These are phyloP conservation scores for Aspergillus sp. DNA, from an alignment of 2,329 filamentous ascomycete species.

Conservation along the genomic window DNA sequence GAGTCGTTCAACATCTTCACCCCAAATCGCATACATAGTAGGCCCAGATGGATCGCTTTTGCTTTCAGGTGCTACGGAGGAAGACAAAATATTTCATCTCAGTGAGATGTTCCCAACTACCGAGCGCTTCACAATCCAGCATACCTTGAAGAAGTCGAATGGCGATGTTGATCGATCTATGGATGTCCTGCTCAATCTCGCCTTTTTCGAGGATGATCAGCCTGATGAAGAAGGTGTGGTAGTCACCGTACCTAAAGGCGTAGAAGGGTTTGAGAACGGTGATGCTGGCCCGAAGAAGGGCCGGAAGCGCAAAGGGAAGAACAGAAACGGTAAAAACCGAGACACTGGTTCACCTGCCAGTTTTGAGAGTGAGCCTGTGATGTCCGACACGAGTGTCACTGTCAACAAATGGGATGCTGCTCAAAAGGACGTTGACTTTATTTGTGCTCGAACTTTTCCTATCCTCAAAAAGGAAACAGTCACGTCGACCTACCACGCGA, in stretches of 20 bases:
- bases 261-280: constrained; percentile 76
- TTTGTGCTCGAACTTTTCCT: constrained; percentile 52
- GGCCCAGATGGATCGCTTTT: constrained; percentile 28
- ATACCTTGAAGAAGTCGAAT: constrained; percentile 66
- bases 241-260: constrained; percentile 60
- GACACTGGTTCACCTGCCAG: constrained; percentile 14
- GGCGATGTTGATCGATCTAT: constrained; percentile 69
- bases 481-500: constrained; percentile 59
- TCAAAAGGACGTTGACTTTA: constrained; percentile 60
- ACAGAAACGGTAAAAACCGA: constrained; percentile 32
- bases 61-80: constrained; percentile 37
- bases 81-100: constrained; percentile 65
- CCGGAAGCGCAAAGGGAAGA: constrained; percentile 43
- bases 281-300: constrained; percentile 41
- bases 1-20: constrained; percentile 19
- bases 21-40: constrained; percentile 25
- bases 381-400: constrained; percentile 12
- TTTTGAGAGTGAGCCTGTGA: constrained; percentile 15
- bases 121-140: constrained; percentile 63
- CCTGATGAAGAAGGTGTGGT: constrained; percentile 52
- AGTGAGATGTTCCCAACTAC: constrained; percentile 70
- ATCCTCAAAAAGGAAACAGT: constrained; percentile 49
- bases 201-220: constrained; percentile 67
- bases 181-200: constrained; percentile 76
- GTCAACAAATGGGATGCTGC: constrained; percentile 60